Evolutionary conservation across 2,329 filamentous ascomycete species (phyloP), one percentile per base, ranked within the genome.

Genomic region (Neopestalotiopsis clavispora): DNA sequence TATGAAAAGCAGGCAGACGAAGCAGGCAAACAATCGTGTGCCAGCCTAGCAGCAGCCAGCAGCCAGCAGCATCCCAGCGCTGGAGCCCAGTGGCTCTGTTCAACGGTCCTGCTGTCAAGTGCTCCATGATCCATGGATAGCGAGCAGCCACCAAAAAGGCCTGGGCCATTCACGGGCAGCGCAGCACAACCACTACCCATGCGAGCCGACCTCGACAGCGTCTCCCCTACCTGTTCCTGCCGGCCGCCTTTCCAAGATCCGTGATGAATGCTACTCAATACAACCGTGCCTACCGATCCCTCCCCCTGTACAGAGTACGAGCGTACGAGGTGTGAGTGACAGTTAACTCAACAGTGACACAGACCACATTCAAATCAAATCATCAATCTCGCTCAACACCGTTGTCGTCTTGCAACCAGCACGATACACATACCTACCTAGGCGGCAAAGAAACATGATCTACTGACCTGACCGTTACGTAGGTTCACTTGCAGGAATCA

Each of bases 301-400:
- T 20, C n/a, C 30, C n/a, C 32, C 30, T 20, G 34, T 34, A 34
- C 28, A 23, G 23, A 23, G 23, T 28, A 28, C 23, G 23, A 28
- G 23, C 23, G 23, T 28, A 28, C 23, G 23, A 28, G 23, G 23
- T 28, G 23, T 28, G 23, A 28, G 23, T 28, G 4, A 28, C 23
- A 28, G 23, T 28, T 28, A 28, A 28, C 23, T 28, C 23, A 28
- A 40, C 59, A 62, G 59, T 62, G 28, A 42, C 30, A 69, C 71
- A 70, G 69, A 75, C 71, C 71, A 73, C 74, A 72, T 70, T 73
- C 75, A 71, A 73, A 71, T 70, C 23, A 28, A 28, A 28, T 28
- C 23, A 28, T 28, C 71, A 6, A 74, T 74, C 69, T 74, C 63
- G 77, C 76, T 73, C 75, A 74, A 38, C 71, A 70, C 71, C 23